A percentile compares a stretch with the other conserved stretches of the same genome.
Evolutionary conservation across 139 green algal genomes (phyloP).

Genomic region (Chlamydomonas sphaeroides): DNA sequence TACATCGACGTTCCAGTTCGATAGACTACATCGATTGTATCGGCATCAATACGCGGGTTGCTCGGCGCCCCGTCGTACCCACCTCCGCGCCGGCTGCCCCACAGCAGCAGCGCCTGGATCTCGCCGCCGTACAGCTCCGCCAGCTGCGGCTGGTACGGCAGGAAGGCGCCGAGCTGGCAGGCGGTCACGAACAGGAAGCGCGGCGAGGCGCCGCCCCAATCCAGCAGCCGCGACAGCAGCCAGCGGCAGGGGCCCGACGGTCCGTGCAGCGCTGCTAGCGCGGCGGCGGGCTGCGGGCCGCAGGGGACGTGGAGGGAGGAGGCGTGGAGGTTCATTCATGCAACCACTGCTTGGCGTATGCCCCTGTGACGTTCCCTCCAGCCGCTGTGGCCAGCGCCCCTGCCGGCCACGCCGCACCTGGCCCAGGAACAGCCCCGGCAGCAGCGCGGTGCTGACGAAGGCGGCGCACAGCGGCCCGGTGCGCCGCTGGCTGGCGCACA

Average conservation of each 20-base stretch:
- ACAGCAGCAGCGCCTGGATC: constrained; percentile 63
- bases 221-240: constrained; percentile 54
- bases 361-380: not conserved
- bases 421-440: constrained; percentile 54
- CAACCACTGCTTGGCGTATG: not conserved
- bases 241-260: constrained; percentile 48
- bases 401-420: not conserved
- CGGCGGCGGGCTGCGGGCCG: not conserved
- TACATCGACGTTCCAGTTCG: too few species aligned
- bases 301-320: not conserved
- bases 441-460: constrained; percentile 52
- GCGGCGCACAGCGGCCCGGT: constrained; percentile 37
- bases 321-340: too few species aligned
- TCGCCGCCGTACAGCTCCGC: constrained; percentile 48
- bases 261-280: constrained; percentile 39
- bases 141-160: constrained; percentile 41
- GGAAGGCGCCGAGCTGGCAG: constrained; percentile 58
- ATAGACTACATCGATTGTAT: too few species aligned
- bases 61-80: not conserved
- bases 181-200: constrained; percentile 48
- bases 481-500: constrained; percentile 37
- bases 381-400: not conserved
- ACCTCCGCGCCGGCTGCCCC: constrained; percentile 43
- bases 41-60: too few species aligned
- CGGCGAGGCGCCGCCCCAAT: constrained; percentile 33